Base-by-base conservation (phyloP, 495 filamentous ascomycete species). In the Penicillium macrosclerotiorum region DNA sequence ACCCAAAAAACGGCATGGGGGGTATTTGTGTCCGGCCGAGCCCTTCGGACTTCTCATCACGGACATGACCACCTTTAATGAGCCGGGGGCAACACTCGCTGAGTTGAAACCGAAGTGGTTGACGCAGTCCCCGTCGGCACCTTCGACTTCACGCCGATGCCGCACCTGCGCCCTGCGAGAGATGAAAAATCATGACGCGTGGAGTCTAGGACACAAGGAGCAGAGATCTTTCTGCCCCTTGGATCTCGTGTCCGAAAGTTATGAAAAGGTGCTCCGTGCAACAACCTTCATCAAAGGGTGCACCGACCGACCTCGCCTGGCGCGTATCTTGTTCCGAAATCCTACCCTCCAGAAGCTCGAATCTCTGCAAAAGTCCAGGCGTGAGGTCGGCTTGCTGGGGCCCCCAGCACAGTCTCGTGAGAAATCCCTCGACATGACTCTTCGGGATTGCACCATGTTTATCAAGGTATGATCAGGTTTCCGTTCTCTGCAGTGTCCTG, bases 61-160 rank as follows among this genome's bases (percentile, higher is more conserved):
- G 26, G 87, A 96, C 54, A 95, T 97, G 91, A 82, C 79, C 0
- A 64, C 75, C 4, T 57, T 49, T 20, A 55, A 55, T 8, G 63
- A 69, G n/a, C 56, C 68, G 6, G 64, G 52, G 14, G 71, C 79
- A 14, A 64, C 73, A 0, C 56, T 82, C 1, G 67, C 90, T 17
- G 88, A 98, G 63, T 82, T 97, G 54, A 98, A 98, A 57, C 90
- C 92, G 5, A 98, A 98, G 64, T 98, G 93, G 93, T 79, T 96
- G 1, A 60, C 75, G 5, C 91, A 92, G 51, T 93, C 88, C 1
- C 89, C 87, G 1, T 81, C 80, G 18, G 91, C 91, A 0, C 90
- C 90, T 1, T 5, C 53, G 0, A 52, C 65, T 4, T 77, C 86
- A 12, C 76, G 59, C 16, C 74, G 90, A 18, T 98, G 93, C 64